Evolutionary conservation across 2,329 filamentous ascomycete species (phyloP).

Genomic region (Hypoxylon sp.): DNA sequence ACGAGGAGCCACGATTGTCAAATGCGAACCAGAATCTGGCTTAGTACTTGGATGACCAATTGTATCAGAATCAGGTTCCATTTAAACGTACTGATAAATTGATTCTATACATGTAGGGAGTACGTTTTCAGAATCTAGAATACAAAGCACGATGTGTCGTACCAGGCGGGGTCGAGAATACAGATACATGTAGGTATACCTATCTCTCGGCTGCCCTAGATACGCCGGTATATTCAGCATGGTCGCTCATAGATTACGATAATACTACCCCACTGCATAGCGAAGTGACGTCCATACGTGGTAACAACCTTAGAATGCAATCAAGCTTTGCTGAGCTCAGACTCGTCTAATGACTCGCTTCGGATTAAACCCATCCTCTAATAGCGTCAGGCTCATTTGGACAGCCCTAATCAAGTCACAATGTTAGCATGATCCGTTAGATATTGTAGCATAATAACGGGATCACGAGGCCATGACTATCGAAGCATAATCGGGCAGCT

Average conservation of each 20-base stretch:
- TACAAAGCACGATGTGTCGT: neutral
- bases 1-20: constrained; percentile 54
- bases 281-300: neutral
- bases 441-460: too few relatives aligned
- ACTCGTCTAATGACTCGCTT: too few relatives aligned
- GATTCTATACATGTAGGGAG: neutral
- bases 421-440: too few relatives aligned
- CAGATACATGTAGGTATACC: constrained; percentile 7
- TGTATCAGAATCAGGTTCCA: neutral
- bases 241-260: neutral
- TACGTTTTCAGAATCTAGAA: neutral
- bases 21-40: constrained; percentile 18
- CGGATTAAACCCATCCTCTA: neutral
- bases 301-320: too few relatives aligned
- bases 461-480: too few relatives aligned
- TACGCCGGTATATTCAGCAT: constrained; percentile 8
- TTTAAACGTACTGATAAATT: neutral
- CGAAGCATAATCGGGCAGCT: too few relatives aligned
- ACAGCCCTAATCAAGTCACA: neutral
- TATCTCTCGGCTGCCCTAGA: too few relatives aligned
- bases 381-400: neutral
- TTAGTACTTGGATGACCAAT: neutral
- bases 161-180: constrained; percentile 23
- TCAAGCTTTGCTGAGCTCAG: too few relatives aligned
- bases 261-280: neutral